These are phyloP conservation scores for Collariella sp. DNA, from an alignment of 495 filamentous ascomycete species.

Conservation along the genomic window DNA sequence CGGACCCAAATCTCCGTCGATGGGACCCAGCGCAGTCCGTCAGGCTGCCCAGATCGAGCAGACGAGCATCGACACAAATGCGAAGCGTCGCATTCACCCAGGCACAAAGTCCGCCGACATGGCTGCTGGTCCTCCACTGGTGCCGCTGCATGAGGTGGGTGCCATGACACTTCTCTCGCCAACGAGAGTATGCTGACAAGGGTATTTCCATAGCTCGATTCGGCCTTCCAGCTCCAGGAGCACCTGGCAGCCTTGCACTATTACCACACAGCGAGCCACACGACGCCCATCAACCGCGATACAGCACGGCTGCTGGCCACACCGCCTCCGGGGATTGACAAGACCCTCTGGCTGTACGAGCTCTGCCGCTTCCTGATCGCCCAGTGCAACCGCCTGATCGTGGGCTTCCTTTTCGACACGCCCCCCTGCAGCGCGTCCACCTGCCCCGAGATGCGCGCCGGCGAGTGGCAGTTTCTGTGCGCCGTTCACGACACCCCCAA, in stretches of 20 bases:
- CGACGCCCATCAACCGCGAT: slow-evolving; percentile 60
- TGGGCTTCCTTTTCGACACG: slow-evolving; percentile 82
- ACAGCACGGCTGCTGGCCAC: slow-evolving; percentile 65
- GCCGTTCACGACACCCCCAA: slow-evolving; percentile 94
- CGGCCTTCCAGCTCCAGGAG: slow-evolving; percentile 96
- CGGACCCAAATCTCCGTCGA: slow-evolving; percentile 68
- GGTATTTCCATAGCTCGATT: slow-evolving; percentile 58
- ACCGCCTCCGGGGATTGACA: slow-evolving; percentile 70
- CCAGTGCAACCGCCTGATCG: slow-evolving; percentile 83
- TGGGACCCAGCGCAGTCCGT: slow-evolving; percentile 45
- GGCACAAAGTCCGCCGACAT: slow-evolving; percentile 87
- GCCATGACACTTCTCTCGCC: not conserved
- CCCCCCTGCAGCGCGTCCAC: slow-evolving; percentile 79
- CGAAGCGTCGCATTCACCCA: slow-evolving; percentile 78
- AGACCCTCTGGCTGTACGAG: slow-evolving; percentile 91
- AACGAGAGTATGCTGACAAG: not conserved
- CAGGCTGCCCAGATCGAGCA: slow-evolving; percentile 54
- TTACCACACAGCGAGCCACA: slow-evolving; percentile 58
- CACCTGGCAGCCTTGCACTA: slow-evolving; percentile 89
- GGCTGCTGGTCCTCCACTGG: slow-evolving; percentile 79
- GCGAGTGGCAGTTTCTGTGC: slow-evolving; percentile 98
- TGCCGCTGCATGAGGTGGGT: slow-evolving; percentile 71
- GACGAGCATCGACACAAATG: slow-evolving; percentile 42
- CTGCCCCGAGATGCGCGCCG: slow-evolving; percentile 96
- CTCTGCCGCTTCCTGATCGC: slow-evolving; percentile 89